phyloP scores from a whole-genome alignment of 805 yeast species.

The Lipomyces spencermartinsiae region DNA sequence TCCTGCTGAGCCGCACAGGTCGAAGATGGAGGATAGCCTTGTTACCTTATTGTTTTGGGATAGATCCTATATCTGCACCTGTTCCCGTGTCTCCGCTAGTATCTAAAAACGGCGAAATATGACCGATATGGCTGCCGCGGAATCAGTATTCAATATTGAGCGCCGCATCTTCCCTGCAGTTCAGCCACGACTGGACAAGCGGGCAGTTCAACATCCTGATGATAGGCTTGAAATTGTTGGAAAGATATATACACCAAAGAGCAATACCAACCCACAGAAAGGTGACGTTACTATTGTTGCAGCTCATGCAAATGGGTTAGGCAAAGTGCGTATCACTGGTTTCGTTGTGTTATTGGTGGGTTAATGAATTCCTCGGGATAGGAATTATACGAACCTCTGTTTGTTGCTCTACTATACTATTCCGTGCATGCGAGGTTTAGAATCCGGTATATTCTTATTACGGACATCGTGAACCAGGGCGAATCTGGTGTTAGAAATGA shows the following conservation, averaged over 20 bases:
- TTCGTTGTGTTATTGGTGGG: too few species aligned
- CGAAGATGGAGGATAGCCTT: too few species aligned
- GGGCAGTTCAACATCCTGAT: conserved; percentile 11
- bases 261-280: not conserved
- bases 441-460: not conserved
- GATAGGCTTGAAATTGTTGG: conserved; percentile 6
- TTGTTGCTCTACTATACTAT: too few species aligned
- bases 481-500: conserved; percentile 36
- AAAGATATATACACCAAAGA: conserved; percentile 25
- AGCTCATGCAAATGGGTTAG: too few species aligned
- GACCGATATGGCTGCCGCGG: conserved; percentile 2
- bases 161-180: conserved; percentile 17
- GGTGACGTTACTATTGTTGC: too few species aligned
- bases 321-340: too few species aligned
- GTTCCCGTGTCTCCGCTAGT: too few species aligned
- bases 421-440: too few species aligned
- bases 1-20: too few species aligned
- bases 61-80: too few species aligned
- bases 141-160: conserved; percentile 13
- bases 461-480: conserved; percentile 37
- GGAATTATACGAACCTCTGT: too few species aligned
- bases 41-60: not conserved
- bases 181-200: conserved; percentile 11
- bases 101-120: not conserved
- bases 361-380: too few species aligned